phyloP scores from a whole-genome alignment of 345 rosid genomes.

The Eucalyptus pauciflora region DNA sequence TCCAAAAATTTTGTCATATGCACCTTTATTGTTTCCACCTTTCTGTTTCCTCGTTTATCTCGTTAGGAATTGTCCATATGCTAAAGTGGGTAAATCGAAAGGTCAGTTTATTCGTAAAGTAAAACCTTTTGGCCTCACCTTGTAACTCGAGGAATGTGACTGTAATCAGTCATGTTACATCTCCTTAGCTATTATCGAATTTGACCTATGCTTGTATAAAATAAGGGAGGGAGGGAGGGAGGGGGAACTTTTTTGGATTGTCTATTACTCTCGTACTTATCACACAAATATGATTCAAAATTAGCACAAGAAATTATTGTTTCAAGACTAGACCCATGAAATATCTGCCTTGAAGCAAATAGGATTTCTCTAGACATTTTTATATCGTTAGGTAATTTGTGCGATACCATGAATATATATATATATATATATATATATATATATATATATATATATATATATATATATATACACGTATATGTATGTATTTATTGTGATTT shows the following conservation, averaged over 20 bases:
- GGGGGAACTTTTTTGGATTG: not conserved
- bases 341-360: not conserved
- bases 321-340: not conserved
- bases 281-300: not conserved
- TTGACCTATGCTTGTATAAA: not conserved
- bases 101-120: not conserved
- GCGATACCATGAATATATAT: not conserved
- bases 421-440: too few species aligned
- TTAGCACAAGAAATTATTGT: not conserved
- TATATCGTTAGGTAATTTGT: not conserved
- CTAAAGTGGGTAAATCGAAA: not conserved
- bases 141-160: not conserved
- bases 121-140: not conserved
- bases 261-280: not conserved
- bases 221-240: too few species aligned
- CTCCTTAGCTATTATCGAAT: not conserved
- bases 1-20: too few species aligned
- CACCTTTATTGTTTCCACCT: not conserved
- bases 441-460: not conserved
- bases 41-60: not conserved
- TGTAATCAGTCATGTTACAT: not conserved
- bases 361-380: not conserved
- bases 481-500: not conserved
- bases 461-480: not conserved
- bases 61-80: not conserved